Evolutionary conservation across 345 rosid genomes (phyloP), one percentile per base, ranked within the genome.

Genomic region (Camelina laxa): DNA sequence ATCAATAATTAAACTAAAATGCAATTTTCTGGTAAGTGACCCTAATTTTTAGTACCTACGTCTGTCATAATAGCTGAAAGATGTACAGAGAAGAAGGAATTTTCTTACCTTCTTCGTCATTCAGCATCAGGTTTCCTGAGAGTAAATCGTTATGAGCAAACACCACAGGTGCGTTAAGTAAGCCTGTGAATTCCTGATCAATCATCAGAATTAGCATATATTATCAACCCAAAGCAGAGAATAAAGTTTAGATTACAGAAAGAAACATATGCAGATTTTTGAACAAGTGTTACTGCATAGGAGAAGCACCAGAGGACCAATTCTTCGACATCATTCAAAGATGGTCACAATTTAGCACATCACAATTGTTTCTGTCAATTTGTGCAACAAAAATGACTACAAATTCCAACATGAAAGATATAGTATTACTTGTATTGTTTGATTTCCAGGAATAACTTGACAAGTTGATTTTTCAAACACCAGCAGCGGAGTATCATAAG

Each of bases 71-170:
- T 58, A 50, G 16, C 14, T 1, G 6, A 39, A 11, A 58, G 4
- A 54, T 48, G 15, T 60, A 7, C 41, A 51, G 19, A 31, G 70
- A 63, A 27, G 39, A 19, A 51, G 8, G 20, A 67, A 47, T 22
- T 48, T 47, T 65, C 54, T 61, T 56, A 92, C 97, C 99, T 87
- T 87, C 86, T 49, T 85, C 93, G 9, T 87, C 97, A 67, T 90
- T 95, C 41, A 83, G 75, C 99, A 95, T 95, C 70, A 95, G 60
- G 75, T 95, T 95, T 68, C 97, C 99, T 13, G 93, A 92, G 33
- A 95, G 96, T 82, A 95, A 83, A 86, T 95, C 99, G 71, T 92
- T 95, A 73, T 95, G 99, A 62, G 92, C 81, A 85, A 89, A 95
- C 75, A 95, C 97, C 68, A 92, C 93, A 0, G 98, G 91, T 72